These are phyloP conservation scores for Sinapis alba DNA, from an alignment of 441 rosid genomes.

Conservation along the genomic window DNA sequence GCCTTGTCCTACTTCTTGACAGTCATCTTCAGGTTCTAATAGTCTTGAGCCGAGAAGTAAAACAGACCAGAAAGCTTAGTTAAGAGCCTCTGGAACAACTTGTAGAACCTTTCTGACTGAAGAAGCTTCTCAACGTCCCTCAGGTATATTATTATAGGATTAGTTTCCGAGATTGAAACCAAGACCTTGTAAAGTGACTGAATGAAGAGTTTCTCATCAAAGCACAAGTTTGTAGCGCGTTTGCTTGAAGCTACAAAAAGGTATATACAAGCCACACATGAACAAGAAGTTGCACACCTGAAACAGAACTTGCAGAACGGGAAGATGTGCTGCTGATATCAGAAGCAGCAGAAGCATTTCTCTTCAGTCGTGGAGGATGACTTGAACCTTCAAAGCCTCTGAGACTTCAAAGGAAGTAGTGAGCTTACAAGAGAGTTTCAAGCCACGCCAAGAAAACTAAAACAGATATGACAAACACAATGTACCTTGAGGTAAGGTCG, in stretches of 20 bases:
- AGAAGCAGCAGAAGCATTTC: conserved; percentile 74
- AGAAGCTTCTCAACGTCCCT: conserved; percentile 83
- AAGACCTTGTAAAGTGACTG: conserved; percentile 91
- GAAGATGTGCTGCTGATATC: conserved; percentile 71
- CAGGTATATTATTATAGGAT: conserved; percentile 72
- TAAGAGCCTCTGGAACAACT: conserved; percentile 65
- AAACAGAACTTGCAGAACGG: conserved; percentile 43
- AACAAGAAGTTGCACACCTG: conserved; percentile 41
- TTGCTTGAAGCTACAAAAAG: conserved; percentile 52
- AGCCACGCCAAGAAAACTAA: background rate
- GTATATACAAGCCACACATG: conserved; percentile 21
- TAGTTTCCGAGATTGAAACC: conserved; percentile 71
- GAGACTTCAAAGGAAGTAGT: conserved; percentile 11
- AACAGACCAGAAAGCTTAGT: conserved; percentile 73
- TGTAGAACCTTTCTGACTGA: conserved; percentile 71
- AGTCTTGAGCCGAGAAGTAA: conserved; percentile 90
- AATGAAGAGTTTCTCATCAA: conserved; percentile 77
- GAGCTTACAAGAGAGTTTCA: conserved; percentile 3
- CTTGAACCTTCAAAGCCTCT: conserved; percentile 57
- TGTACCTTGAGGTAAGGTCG: conserved; percentile 68
- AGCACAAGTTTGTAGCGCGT: conserved; percentile 73
- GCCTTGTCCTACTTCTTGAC: too few species aligned
- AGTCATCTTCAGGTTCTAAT: too few species aligned
- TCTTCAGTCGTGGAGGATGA: conserved; percentile 51
- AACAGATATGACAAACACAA: background rate